Evolutionary conservation across 169 alveolate genomes (phyloP), one percentile per base, ranked within the genome.

Genomic region (Plasmodium yoelii): DNA sequence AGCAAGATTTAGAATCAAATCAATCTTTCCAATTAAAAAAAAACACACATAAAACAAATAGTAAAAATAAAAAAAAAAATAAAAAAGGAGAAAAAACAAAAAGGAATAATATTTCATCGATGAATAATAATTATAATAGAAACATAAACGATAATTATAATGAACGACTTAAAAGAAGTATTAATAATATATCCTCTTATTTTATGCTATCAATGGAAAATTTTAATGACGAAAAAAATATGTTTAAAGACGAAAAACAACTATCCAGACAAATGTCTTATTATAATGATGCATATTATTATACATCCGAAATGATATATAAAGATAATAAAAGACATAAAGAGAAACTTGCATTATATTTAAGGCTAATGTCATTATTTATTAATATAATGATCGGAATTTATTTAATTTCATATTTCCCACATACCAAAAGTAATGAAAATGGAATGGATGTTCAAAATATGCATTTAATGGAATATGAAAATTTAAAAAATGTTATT

Each of bases 171-270:
- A 75, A 61, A 63, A 61, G 19, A 22, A 75, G 64, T 9, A 51
- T 46, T n/a, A 63, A 63, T 34, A 75, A 63, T 67, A 47, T 75
- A 19, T 47, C 88, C 28, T 61, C 61, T 47, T 75, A 75, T 63
- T 75, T 75, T 68, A 75, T 64, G 55, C 46, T 75, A 5, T 75
- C 88, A 34, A 75, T 75, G 69, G 88, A 75, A 8, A 75, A 75
- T 63, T 44, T 19, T 44, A 75, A 75, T 68, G 88, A 75, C 18
- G 68, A 75, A 47, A 68, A 63, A 63, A 75, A 75, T 9, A 75
- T 75, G 44, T 75, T 75, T 75, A 75, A 75, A 47, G 77, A 75
- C 24, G 88, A 75, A 75, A 75, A 75, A 75, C 88, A 75, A 49
- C 46, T 75, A 19, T 75, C 88, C 10, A 42, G 75, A 26, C 88